Conservation (phyloP, 306 rosid species). For the Acacia acuminata region DNA sequence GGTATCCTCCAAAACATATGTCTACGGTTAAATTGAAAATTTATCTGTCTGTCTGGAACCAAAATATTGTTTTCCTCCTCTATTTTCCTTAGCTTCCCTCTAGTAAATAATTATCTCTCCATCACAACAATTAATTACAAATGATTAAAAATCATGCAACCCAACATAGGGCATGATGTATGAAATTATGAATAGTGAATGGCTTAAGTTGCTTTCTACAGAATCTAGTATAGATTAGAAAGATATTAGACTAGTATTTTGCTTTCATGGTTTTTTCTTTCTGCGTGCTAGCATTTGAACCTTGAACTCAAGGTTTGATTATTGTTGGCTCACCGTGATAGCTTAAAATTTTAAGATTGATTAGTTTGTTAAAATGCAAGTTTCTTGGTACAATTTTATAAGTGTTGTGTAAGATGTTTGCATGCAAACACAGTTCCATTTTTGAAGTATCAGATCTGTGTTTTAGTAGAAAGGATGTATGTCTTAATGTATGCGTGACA, state of each 20-base stretch:
- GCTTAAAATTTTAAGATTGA: background rate
- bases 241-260: background rate
- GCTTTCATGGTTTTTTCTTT: background rate
- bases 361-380: background rate
- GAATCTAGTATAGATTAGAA: background rate
- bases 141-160: background rate
- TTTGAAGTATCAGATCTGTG: background rate
- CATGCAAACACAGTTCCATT: background rate
- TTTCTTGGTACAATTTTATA: background rate
- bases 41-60: background rate
- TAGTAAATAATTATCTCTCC: background rate
- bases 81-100: background rate
- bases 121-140: background rate
- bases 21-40: background rate
- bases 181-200: background rate
- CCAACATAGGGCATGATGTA: background rate
- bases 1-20: conserved; percentile 50
- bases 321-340: background rate
- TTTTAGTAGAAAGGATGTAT: background rate
- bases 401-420: background rate
- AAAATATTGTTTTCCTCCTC: background rate
- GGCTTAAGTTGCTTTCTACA: background rate
- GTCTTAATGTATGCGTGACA: background rate
- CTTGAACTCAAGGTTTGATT: background rate
- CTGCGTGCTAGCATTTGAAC: background rate